Percentiles rank a stretch among this genome's conserved stretches.
Evolutionary conservation across 169 alveolate species (phyloP).

Genomic region (Eimeria acervulina): DNA sequence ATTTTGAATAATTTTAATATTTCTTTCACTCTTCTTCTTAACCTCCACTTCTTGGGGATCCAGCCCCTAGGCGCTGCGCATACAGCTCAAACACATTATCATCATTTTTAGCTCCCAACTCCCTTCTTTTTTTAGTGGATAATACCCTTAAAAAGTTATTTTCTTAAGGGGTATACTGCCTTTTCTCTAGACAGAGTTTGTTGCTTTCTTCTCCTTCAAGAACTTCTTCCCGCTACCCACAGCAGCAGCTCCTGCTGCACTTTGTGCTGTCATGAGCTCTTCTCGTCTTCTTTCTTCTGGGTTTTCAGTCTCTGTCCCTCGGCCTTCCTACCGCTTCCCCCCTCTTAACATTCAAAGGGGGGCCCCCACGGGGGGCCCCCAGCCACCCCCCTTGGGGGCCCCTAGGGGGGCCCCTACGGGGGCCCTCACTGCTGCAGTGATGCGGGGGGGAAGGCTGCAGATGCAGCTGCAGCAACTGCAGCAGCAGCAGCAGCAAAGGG

Average conservation of each 20-base stretch:
- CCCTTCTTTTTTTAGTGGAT: no score
- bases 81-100: no score
- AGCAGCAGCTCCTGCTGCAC: background rate
- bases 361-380: conserved; percentile 21
- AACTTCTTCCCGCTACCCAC: background rate
- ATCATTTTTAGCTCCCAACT: no score
- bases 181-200: background rate
- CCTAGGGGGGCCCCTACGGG: conserved; percentile 79
- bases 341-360: background rate
- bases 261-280: background rate
- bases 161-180: no score
- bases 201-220: background rate
- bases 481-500: background rate
- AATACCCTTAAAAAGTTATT: no score
- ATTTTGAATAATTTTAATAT: no score
- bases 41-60: no score
- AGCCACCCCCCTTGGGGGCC: background rate
- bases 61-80: no score
- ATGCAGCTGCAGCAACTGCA: background rate
- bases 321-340: background rate
- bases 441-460: background rate
- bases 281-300: background rate
- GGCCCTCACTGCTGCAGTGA: conserved; percentile 64
- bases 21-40: background rate
- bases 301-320: background rate